A percentile compares a stretch with the other conserved stretches of the same genome.
These are phyloP conservation scores for Sideroxylon spinosum DNA, from an alignment of 179 eudicot species.

Conservation along the genomic window DNA sequence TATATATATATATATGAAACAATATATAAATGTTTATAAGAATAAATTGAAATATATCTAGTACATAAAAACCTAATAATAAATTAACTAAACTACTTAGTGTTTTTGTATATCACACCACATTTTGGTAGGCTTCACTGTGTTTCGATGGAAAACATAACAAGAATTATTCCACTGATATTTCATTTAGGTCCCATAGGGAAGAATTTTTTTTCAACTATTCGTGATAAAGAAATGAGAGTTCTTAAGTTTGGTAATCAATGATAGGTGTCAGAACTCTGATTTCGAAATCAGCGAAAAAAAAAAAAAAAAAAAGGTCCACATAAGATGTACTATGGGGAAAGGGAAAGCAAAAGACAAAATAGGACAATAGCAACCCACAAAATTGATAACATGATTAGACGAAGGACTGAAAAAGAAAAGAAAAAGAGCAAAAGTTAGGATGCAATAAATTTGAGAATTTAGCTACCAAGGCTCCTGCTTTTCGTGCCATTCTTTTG, in stretches of 20 bases:
- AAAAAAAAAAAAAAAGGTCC: neutral
- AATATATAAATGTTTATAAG: no score
- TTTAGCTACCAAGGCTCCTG: conserved; percentile 84
- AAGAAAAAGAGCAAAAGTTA: neutral
- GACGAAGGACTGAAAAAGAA: neutral
- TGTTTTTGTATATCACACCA: no score
- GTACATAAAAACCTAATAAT: no score
- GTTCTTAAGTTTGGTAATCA: neutral
- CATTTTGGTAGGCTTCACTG: no score
- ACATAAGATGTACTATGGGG: neutral
- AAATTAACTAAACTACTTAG: no score
- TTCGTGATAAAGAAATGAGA: no score
- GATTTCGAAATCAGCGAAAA: neutral
- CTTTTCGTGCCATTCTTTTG: conserved; percentile 98
- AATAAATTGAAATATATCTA: no score
- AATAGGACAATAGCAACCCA: neutral
- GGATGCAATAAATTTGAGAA: neutral
- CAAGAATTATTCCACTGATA: no score
- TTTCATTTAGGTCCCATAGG: no score
- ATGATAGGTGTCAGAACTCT: neutral
- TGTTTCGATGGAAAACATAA: no score
- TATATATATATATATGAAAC: no score
- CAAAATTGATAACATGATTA: neutral
- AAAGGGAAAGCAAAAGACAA: neutral
- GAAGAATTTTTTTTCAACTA: no score